These are phyloP conservation scores for Allodekkera sacchari DNA, from an alignment of 805 yeast species.

Conservation along the genomic window DNA sequence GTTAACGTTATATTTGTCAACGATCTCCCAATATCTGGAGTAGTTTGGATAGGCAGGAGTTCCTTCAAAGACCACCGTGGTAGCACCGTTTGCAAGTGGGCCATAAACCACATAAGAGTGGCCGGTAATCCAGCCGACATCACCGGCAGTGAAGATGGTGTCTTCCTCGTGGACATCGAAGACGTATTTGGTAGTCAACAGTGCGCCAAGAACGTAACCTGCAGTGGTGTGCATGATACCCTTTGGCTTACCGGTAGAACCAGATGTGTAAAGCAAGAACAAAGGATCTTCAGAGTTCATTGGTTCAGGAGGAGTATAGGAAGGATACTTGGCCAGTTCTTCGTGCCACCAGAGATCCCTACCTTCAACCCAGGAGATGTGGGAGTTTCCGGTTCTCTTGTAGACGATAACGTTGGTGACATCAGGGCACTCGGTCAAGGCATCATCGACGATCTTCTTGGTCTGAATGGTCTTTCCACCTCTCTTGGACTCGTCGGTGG, in stretches of 20 bases:
- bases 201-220: constrained; percentile 69
- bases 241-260: constrained; percentile 85
- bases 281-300: constrained; percentile 76
- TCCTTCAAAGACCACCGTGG: constrained; percentile 77
- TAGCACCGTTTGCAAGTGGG: constrained; percentile 66
- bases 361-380: constrained; percentile 39
- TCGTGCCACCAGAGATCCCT: constrained; percentile 77
- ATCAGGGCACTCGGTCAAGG: constrained; percentile 54
- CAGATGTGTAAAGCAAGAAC: constrained; percentile 76
- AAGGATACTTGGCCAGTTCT: constrained; percentile 55
- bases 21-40: constrained; percentile 74
- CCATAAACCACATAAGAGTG: constrained; percentile 81
- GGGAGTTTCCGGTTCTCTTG: constrained; percentile 61
- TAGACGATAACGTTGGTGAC: constrained; percentile 65
- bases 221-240: constrained; percentile 80
- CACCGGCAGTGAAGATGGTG: constrained; percentile 78
- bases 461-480: constrained; percentile 79
- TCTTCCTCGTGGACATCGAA: constrained; percentile 74
- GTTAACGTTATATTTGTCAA: constrained; percentile 61
- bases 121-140: constrained; percentile 89
- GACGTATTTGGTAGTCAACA: constrained; percentile 63
- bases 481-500: constrained; percentile 76
- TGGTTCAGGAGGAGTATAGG: constrained; percentile 66
- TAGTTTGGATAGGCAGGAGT: constrained; percentile 81
- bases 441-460: constrained; percentile 78